These are phyloP conservation scores for Neopestalotiopsis sp. DNA, from an alignment of 2,329 filamentous ascomycete genomes.

Conservation along the genomic window DNA sequence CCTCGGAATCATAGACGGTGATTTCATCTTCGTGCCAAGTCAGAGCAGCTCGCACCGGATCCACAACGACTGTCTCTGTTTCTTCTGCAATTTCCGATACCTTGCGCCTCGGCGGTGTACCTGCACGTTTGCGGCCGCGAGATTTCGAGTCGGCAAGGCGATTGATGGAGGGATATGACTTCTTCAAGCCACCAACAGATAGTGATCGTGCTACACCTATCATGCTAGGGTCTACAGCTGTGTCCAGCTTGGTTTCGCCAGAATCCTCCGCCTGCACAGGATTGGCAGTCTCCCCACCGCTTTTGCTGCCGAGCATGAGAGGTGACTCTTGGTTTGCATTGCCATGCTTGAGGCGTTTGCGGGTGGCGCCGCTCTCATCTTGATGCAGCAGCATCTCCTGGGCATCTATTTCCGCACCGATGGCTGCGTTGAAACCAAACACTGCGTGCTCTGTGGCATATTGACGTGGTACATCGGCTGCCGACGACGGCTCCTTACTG, in stretches of 20 bases:
- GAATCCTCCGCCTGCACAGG: conserved; percentile 25
- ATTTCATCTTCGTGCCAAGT: conserved; percentile 75
- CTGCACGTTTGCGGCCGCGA: conserved; percentile 33
- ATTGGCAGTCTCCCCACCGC: conserved; percentile 20
- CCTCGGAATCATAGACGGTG: conserved; percentile 68
- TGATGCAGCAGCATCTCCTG: conserved; percentile 37
- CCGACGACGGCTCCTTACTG: conserved; percentile 23
- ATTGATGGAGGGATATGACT: conserved; percentile 45
- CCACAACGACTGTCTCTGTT: conserved; percentile 46
- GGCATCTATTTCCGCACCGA: conserved; percentile 1
- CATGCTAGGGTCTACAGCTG: conserved; percentile 30
- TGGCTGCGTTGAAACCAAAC: conserved; percentile 37
- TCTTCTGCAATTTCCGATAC: conserved; percentile 31
- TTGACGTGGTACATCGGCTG: conserved; percentile 18
- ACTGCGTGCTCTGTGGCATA: conserved; percentile 23
- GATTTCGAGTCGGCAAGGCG: conserved; percentile 45
- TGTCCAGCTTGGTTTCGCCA: conserved; percentile 26
- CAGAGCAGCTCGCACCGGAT: conserved; percentile 62
- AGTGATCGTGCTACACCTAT: conserved; percentile 23
- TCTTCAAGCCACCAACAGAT: conserved; percentile 33
- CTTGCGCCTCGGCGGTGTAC: conserved; percentile 36
- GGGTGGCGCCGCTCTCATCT: conserved; percentile 34
- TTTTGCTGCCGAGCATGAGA: conserved; percentile 22
- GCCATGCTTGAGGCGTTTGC: conserved; percentile 46
- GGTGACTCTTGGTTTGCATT: conserved; percentile 29